Evolutionary conservation across 306 rosid species (phyloP).

Genomic region (Astragalus glycyphyllos): DNA sequence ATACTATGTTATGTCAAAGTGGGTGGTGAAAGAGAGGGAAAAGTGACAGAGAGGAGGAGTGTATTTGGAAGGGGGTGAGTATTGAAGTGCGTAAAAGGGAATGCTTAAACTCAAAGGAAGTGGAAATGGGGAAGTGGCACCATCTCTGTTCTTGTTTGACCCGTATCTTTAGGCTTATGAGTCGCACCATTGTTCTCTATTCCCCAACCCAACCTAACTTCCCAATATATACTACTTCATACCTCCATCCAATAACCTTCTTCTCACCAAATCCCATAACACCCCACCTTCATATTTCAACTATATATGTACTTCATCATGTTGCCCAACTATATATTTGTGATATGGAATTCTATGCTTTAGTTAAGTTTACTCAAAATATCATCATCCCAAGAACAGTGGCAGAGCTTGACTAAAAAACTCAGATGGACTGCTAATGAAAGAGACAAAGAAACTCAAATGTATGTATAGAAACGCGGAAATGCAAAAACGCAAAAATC

Average conservation of each 20-base stretch:
- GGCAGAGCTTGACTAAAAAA: too few relatives aligned
- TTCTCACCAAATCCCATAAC: neutral
- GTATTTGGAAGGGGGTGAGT: constrained; percentile 39
- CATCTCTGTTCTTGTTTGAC: constrained; percentile 80
- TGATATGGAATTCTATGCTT: neutral
- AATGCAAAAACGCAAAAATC: too few relatives aligned
- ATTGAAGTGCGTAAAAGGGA: constrained; percentile 41
- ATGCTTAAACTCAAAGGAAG: constrained; percentile 68
- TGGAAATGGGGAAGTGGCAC: constrained; percentile 54
- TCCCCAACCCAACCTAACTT: constrained; percentile 46
- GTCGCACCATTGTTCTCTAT: constrained; percentile 54
- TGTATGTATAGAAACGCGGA: too few relatives aligned
- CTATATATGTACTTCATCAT: neutral
- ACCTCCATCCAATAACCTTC: neutral
- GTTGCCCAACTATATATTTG: neutral
- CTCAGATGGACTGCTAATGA: too few relatives aligned
- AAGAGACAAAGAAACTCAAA: too few relatives aligned
- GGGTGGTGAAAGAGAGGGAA: constrained; percentile 71
- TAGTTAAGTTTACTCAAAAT: too few relatives aligned
- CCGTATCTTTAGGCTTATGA: constrained; percentile 73
- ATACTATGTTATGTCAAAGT: constrained; percentile 61
- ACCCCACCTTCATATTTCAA: neutral
- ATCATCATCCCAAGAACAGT: too few relatives aligned
- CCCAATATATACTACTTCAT: constrained; percentile 4
- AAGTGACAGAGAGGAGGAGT: constrained; percentile 28